Base-by-base conservation (phyloP, 768 basidiomycete genomes). In the Russula foetens region DNA sequence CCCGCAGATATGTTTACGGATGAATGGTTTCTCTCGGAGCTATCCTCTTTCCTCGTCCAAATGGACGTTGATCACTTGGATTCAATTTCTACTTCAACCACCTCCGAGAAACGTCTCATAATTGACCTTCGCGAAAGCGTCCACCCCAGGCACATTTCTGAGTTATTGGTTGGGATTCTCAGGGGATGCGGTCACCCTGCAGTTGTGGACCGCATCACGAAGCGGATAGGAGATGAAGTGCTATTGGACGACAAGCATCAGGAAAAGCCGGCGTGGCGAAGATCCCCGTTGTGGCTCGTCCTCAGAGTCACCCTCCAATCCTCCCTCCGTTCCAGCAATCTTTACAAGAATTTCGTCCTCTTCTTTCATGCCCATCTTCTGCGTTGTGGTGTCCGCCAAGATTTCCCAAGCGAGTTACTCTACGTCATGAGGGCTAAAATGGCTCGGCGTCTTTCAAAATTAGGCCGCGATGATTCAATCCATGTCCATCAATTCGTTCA, bases 91-190 rank as follows among this genome's bases (percentile, higher is more conserved):
- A 67, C 71, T 2, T 70, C 63, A 1, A 76, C 73, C 2, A 77
- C 73, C 3, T 66, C 12, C 5, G 66, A 58, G 28, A 53, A 58
- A 21, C 58, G 56, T 15, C 26, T 19, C 14, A 57, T 63, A 26
- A 24, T 35, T 0, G 80, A 82, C 66, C 48, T 60, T 3, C 70
- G 79, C 6, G 76, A 77, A 21, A 76, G 75, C 0, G 46, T 71
- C 0, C 65, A 81, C 60, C 77, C 78, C 0, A 75, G 75, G 0
- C 80, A 80, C 56, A 79, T 83, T 62, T 77, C 78, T 4, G 72
- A 79, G 53, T 67, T 82, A 6, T 71, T 83, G 12, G 73, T 73
- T 2, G 75, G 75, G 19, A 79, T 83, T 62, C 69, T 81, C 24
- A 71, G 74, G 9, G 75, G 74, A 7, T 65, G 75, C 12, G 71